These are phyloP conservation scores for Yarrowia galli DNA, from an alignment of 1,139 yeast species.

Conservation along the genomic window DNA sequence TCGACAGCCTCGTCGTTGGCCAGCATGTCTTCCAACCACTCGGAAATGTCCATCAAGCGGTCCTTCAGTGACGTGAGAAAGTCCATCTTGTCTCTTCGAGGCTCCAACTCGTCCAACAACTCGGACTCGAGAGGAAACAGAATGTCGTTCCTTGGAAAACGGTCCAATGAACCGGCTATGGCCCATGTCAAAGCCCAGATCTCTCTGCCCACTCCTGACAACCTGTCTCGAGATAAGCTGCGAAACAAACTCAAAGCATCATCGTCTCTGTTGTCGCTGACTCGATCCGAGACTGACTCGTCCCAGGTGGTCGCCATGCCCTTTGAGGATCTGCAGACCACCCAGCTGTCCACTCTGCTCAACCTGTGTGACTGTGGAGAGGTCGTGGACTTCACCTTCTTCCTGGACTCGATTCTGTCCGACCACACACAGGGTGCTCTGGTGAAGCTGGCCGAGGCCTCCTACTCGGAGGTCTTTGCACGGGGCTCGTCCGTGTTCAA, in stretches of 20 bases:
- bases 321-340: conserved; percentile 46
- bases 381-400: conserved; percentile 48
- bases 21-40: conserved; percentile 24
- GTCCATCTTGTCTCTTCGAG: conserved; percentile 23
- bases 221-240: conserved; percentile 61
- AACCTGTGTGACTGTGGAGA: conserved; percentile 51
- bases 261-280: conserved; percentile 57
- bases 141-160: conserved; percentile 17
- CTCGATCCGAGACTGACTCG: conserved; percentile 46
- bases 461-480: conserved; percentile 57
- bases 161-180: conserved; percentile 22
- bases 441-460: conserved; percentile 56
- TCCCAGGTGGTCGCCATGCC: conserved; percentile 49
- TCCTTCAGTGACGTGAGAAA: conserved; percentile 31
- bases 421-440: conserved; percentile 42
- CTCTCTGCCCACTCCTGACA: conserved; percentile 66
- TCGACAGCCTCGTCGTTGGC: conserved; percentile 34
- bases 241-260: conserved; percentile 61
- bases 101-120: conserved; percentile 13
- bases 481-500: conserved; percentile 52
- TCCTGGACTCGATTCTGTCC: conserved; percentile 45
- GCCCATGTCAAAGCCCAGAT: conserved; percentile 53
- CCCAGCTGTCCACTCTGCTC: conserved; percentile 51
- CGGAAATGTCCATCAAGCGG: conserved; percentile 30
- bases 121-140: not conserved